phyloP scores from a whole-genome alignment of 2,329 filamentous ascomycete genomes.

The Pseudogymnoascus sp. region DNA sequence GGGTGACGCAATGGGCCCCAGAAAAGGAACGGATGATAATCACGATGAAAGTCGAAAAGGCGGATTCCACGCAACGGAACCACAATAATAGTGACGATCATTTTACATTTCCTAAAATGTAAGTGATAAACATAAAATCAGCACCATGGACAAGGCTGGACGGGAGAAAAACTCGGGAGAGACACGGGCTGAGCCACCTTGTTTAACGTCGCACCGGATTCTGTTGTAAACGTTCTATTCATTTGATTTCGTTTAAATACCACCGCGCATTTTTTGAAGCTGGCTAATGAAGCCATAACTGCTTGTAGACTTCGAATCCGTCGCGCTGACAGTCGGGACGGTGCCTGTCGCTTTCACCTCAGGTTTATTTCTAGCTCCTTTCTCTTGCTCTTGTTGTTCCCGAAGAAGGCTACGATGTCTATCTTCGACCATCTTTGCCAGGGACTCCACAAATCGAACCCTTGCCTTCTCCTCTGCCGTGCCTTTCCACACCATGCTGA shows the following conservation, averaged over 20 bases:
- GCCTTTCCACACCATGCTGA: constrained; percentile 85
- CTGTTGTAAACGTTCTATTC: neutral
- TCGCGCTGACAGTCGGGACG: constrained; percentile 14
- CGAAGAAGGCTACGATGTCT: constrained; percentile 31
- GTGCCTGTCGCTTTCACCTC: neutral
- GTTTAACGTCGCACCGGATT: neutral
- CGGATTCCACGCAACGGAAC: neutral
- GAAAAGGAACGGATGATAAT: neutral
- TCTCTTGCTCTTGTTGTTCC: constrained; percentile 25
- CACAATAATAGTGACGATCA: neutral
- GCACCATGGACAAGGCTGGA: neutral
- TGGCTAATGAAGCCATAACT: constrained; percentile 31
- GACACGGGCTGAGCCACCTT: neutral
- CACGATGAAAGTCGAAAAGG: neutral
- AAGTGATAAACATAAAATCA: constrained; percentile 1
- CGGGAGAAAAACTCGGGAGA: neutral
- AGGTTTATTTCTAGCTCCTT: constrained; percentile 18
- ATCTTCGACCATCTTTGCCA: constrained; percentile 80
- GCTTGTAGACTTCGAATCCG: constrained; percentile 18
- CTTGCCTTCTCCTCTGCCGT: constrained; percentile 89
- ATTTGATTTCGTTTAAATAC: constrained; percentile 17
- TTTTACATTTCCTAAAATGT: neutral
- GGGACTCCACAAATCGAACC: constrained; percentile 67
- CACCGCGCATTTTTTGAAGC: constrained; percentile 29
- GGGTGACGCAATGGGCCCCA: constrained; percentile 1